Percentiles rank a stretch among this genome's conserved stretches.
These are phyloP conservation scores for Aureobasidium sp. DNA, from an alignment of 2,329 filamentous ascomycete genomes.

Conservation along the genomic window DNA sequence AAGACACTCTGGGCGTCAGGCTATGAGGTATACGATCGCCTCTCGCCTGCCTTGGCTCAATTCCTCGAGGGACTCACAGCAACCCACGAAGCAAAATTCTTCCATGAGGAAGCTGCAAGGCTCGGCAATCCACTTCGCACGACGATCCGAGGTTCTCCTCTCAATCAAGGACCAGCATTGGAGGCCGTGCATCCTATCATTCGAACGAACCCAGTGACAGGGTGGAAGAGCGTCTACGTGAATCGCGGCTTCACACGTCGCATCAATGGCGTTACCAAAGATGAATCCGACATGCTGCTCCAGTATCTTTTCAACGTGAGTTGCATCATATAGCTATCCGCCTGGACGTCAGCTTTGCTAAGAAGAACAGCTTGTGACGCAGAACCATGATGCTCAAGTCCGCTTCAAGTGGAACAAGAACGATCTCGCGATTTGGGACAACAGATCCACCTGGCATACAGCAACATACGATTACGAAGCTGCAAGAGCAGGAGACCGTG, in stretches of 20 bases:
- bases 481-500: constrained; percentile 16
- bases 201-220: constrained; percentile 54
- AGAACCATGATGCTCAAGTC: constrained; percentile 61
- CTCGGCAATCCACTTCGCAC: constrained; percentile 44
- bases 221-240: constrained; percentile 56
- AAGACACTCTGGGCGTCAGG: constrained; percentile 35
- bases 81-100: constrained; percentile 32
- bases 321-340: not conserved
- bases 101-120: constrained; percentile 49
- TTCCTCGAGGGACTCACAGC: constrained; percentile 48
- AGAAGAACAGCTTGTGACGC: constrained; percentile 41
- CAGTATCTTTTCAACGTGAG: constrained; percentile 16
- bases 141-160: constrained; percentile 44
- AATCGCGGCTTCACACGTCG: constrained; percentile 53
- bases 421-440: constrained; percentile 65
- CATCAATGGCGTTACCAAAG: constrained; percentile 50
- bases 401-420: constrained; percentile 58
- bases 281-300: constrained; percentile 13
- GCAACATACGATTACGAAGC: constrained; percentile 17
- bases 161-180: constrained; percentile 30
- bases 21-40: constrained; percentile 52
- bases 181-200: constrained; percentile 50
- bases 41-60: constrained; percentile 49
- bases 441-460: constrained; percentile 15
- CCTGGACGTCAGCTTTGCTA: not conserved